Evolutionary conservation across 495 filamentous ascomycete genomes (phyloP).

Genomic region (Xylaria cubensis): DNA sequence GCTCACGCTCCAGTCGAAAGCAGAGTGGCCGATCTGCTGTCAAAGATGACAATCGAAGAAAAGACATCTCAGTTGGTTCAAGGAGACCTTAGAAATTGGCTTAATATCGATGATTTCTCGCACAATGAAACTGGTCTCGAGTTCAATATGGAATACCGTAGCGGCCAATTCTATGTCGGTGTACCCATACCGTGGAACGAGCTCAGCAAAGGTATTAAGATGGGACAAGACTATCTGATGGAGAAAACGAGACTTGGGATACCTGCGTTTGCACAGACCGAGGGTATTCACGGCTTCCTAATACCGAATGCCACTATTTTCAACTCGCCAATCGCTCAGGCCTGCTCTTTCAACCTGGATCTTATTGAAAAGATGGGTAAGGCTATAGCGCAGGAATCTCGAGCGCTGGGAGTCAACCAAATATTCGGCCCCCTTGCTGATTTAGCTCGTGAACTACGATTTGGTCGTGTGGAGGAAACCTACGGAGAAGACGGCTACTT

Average conservation of each 20-base stretch:
- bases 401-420: slow-evolving; percentile 69
- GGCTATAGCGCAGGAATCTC: slow-evolving; percentile 65
- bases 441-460: slow-evolving; percentile 70
- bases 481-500: slow-evolving; percentile 71
- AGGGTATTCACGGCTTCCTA: slow-evolving; percentile 74
- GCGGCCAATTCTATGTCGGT: slow-evolving; percentile 73
- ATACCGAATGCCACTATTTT: slow-evolving; percentile 76
- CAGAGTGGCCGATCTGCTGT: slow-evolving; percentile 67
- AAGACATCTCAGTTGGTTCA: slow-evolving; percentile 72
- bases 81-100: slow-evolving; percentile 75
- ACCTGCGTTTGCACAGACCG: slow-evolving; percentile 72
- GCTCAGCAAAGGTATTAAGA: slow-evolving; percentile 65
- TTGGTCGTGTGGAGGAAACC: slow-evolving; percentile 73
- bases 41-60: slow-evolving; percentile 73
- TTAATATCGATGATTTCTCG: slow-evolving; percentile 61
- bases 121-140: slow-evolving; percentile 70
- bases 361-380: slow-evolving; percentile 66
- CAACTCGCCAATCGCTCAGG: slow-evolving; percentile 74
- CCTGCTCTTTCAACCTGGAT: slow-evolving; percentile 67
- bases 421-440: slow-evolving; percentile 73
- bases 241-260: slow-evolving; percentile 70
- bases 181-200: slow-evolving; percentile 67
- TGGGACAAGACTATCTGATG: slow-evolving; percentile 67
- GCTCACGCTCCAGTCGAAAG: slow-evolving; percentile 63
- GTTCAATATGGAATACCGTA: slow-evolving; percentile 67